A percentile compares a stretch with the other conserved stretches of the same genome.
phyloP scores from a whole-genome alignment of 345 rosid genomes.

The Pelargonium nanum region DNA sequence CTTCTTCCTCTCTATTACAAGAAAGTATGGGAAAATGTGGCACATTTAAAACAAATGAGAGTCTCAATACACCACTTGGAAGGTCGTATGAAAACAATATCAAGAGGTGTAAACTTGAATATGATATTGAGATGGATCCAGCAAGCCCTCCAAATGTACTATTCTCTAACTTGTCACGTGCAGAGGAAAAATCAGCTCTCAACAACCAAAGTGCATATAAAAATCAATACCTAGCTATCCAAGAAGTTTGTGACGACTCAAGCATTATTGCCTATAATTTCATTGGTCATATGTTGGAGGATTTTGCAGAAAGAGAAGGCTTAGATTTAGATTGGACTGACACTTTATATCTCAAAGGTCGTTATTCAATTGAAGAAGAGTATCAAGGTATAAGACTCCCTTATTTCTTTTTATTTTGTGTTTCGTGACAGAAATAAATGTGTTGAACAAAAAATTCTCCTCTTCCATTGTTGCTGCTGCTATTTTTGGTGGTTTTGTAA shows the following conservation, averaged over 20 bases:
- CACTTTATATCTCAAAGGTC: conserved; percentile 39
- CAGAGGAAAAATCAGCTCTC: conserved; percentile 16
- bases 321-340: conserved; percentile 23
- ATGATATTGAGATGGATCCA: conserved; percentile 13
- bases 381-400: conserved; percentile 25
- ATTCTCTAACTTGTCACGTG: conserved; percentile 13
- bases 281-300: conserved; percentile 45
- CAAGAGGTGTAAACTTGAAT: conserved; percentile 21
- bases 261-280: conserved; percentile 62
- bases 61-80: conserved; percentile 2
- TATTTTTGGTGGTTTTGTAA: neutral
- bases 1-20: conserved; percentile 14
- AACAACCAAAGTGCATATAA: conserved; percentile 14
- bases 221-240: conserved; percentile 58
- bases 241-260: conserved; percentile 62
- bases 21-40: conserved; percentile 3
- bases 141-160: conserved; percentile 13
- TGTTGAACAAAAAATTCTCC: no score
- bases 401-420: neutral
- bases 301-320: conserved; percentile 33
- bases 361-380: conserved; percentile 26
- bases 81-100: conserved; percentile 7
- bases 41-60: neutral
- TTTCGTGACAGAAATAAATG: neutral
- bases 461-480: neutral